Conservation (phyloP, 306 rosid species). For the Ceratonia siliqua region DNA sequence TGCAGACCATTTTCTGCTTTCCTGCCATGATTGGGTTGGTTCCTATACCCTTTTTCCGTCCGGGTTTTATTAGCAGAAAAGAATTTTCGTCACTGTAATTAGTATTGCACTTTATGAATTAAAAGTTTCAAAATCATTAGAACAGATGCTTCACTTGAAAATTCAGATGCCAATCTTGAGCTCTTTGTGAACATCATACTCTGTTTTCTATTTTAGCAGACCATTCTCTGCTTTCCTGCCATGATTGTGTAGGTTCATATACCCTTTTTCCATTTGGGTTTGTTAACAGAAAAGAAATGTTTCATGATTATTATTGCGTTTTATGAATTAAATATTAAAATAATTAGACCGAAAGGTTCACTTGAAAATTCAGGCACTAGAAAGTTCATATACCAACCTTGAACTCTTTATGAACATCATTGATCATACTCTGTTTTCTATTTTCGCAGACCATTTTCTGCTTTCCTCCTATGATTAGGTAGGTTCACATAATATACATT, state of each 20-base stretch:
- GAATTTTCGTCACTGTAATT: not conserved
- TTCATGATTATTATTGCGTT: not conserved
- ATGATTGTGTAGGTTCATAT: too few species aligned
- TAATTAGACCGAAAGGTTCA: not conserved
- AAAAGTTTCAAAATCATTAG: not conserved
- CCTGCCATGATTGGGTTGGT: slow-evolving; percentile 73
- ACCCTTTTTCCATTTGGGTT: not conserved
- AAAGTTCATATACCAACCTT: slow-evolving; percentile 50
- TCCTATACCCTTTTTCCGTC: not conserved
- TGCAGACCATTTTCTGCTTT: slow-evolving; percentile 70
- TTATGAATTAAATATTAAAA: not conserved
- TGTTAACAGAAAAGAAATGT: not conserved
- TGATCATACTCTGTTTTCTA: not conserved
- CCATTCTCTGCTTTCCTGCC: too few species aligned
- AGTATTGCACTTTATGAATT: not conserved
- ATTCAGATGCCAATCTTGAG: not conserved
- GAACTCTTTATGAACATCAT: slow-evolving; percentile 54
- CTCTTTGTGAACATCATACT: not conserved
- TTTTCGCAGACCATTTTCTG: slow-evolving; percentile 55
- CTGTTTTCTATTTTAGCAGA: not conserved
- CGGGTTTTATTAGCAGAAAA: not conserved
- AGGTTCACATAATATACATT: slow-evolving; percentile 2
- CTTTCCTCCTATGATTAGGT: slow-evolving; percentile 79
- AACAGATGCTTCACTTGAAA: slow-evolving; percentile 24
- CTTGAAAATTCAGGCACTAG: slow-evolving; percentile 57